A percentile compares a stretch with the other conserved stretches of the same genome.
phyloP scores from a whole-genome alignment of 169 alveolate species.

The Eimeria tenella region DNA sequence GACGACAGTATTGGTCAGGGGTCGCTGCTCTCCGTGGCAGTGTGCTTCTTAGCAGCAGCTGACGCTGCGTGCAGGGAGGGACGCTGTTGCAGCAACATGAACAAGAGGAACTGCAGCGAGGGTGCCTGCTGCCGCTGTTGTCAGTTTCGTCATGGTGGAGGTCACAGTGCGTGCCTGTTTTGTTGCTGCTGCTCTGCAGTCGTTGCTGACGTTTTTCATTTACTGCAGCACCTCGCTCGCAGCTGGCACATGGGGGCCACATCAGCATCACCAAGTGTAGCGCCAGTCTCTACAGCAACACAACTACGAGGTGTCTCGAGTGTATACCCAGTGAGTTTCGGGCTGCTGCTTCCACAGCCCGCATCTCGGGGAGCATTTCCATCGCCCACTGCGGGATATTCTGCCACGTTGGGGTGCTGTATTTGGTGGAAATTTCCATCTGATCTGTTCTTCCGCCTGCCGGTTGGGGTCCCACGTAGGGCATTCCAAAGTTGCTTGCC shows the following conservation, averaged over 20 bases:
- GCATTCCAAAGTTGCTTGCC: constrained; percentile 34
- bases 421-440: constrained; percentile 34
- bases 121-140: not conserved
- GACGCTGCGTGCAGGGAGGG: constrained; percentile 57
- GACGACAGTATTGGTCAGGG: not conserved
- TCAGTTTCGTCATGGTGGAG: constrained; percentile 26
- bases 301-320: constrained; percentile 1
- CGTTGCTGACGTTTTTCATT: not conserved
- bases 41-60: constrained; percentile 42
- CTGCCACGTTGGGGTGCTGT: constrained; percentile 10
- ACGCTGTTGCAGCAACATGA: constrained; percentile 58
- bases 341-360: constrained; percentile 54
- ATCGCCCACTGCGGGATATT: not conserved
- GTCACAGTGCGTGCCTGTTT: not conserved
- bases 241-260: constrained; percentile 41
- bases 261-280: constrained; percentile 10
- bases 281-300: not conserved
- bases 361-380: not conserved
- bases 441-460: constrained; percentile 47
- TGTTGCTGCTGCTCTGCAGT: constrained; percentile 74
- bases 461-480: constrained; percentile 52
- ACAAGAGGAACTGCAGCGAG: constrained; percentile 27
- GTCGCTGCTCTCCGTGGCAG: constrained; percentile 32
- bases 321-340: not conserved
- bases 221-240: constrained; percentile 64